A percentile compares a stretch with the other conserved stretches of the same genome.
Conservation (phyloP, 1,139 yeast species). For the Magnusiomyces ingens region DNA sequence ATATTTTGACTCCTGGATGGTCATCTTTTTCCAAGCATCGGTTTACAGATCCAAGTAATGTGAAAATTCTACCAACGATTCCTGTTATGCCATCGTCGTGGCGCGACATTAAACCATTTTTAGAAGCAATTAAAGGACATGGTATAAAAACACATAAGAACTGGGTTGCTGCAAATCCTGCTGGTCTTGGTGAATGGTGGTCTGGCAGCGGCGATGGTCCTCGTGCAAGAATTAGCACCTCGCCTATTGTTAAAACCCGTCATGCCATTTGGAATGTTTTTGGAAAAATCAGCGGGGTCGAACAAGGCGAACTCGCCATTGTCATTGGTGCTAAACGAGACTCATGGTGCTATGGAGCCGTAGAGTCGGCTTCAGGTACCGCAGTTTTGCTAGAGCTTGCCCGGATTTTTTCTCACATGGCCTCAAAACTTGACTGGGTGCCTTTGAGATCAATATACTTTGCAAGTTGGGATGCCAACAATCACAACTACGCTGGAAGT, state of each 20-base stretch:
- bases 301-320: slow-evolving; percentile 67
- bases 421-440: slow-evolving; percentile 63
- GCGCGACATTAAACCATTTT: slow-evolving; percentile 53
- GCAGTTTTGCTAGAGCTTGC: slow-evolving; percentile 66
- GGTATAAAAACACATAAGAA: slow-evolving; percentile 40
- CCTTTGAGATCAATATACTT: slow-evolving; percentile 81
- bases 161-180: slow-evolving; percentile 29
- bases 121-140: slow-evolving; percentile 41
- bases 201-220: slow-evolving; percentile 35
- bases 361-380: slow-evolving; percentile 70
- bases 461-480: slow-evolving; percentile 79
- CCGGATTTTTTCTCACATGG: slow-evolving; percentile 61
- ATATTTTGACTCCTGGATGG: slow-evolving; percentile 75
- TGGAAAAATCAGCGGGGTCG: slow-evolving; percentile 73
- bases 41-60: slow-evolving; percentile 39
- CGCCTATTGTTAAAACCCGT: slow-evolving; percentile 47
- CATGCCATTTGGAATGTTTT: slow-evolving; percentile 76
- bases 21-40: slow-evolving; percentile 38
- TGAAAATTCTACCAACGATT: slow-evolving; percentile 55
- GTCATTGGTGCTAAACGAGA: slow-evolving; percentile 84
- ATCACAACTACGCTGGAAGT: slow-evolving; percentile 78
- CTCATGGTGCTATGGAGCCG: slow-evolving; percentile 68
- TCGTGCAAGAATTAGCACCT: slow-evolving; percentile 37
- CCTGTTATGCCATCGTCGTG: slow-evolving; percentile 75
- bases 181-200: slow-evolving; percentile 35